Evolutionary conservation across 2,329 filamentous ascomycete genomes (phyloP).

Genomic region (Sporothrix pseudoabietina): DNA sequence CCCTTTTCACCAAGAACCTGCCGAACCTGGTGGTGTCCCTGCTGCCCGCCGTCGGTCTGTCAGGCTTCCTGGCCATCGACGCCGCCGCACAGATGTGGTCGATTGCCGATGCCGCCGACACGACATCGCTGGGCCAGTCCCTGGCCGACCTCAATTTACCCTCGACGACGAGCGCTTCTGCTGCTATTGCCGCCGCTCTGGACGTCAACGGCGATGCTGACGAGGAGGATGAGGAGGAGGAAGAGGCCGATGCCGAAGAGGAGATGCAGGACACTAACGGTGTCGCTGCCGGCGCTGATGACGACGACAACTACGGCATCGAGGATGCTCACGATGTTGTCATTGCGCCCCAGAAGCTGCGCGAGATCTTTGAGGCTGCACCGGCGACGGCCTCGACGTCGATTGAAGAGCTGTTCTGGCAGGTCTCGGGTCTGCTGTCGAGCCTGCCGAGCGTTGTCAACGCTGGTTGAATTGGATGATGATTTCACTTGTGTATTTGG

Average conservation of each 20-base stretch:
- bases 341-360: conserved; percentile 67
- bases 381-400: conserved; percentile 70
- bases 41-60: conserved; percentile 62
- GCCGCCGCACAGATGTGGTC: conserved; percentile 72
- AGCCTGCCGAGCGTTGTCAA: conserved; percentile 30
- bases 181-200: conserved; percentile 42
- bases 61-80: conserved; percentile 76
- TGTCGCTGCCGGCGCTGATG: conserved; percentile 41
- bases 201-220: conserved; percentile 40
- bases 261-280: conserved; percentile 50
- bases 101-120: conserved; percentile 60
- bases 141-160: conserved; percentile 55
- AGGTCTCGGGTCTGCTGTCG: conserved; percentile 66
- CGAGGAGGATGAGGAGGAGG: conserved; percentile 32
- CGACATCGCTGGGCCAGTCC: conserved; percentile 56
- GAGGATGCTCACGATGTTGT: conserved; percentile 58
- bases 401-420: conserved; percentile 74
- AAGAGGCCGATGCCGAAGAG: conserved; percentile 46
- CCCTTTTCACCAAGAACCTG: conserved; percentile 60
- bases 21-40: conserved; percentile 66
- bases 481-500: neutral
- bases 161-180: conserved; percentile 37
- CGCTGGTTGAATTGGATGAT: neutral
- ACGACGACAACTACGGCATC: conserved; percentile 40
- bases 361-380: conserved; percentile 69